These are phyloP conservation scores for Tricholoma sp. DNA, from an alignment of 768 basidiomycete genomes.

Conservation along the genomic window DNA sequence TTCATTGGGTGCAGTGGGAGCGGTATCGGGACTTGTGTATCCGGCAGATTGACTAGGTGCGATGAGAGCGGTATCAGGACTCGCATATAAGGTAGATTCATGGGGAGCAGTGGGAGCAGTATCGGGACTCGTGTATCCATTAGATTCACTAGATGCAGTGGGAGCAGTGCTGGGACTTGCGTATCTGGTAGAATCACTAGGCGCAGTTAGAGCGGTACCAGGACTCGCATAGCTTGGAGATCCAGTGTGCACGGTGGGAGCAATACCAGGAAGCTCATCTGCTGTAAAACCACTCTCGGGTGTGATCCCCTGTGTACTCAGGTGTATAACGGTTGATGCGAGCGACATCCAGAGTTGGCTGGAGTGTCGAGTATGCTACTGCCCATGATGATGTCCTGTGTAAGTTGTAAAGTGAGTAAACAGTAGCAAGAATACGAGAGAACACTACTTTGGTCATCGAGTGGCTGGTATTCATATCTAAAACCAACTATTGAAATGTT, in stretches of 20 bases:
- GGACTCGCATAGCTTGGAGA: background rate
- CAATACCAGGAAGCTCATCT: background rate
- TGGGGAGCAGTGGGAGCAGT: no score
- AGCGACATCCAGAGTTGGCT: background rate
- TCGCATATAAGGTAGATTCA: no score
- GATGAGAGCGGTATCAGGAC: no score
- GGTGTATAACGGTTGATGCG: background rate
- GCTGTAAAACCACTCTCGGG: background rate
- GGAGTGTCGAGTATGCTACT: background rate
- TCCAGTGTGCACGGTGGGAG: background rate
- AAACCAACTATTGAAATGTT: background rate
- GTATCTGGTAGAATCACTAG: no score
- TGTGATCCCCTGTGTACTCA: background rate
- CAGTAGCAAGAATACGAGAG: background rate
- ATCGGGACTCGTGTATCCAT: no score
- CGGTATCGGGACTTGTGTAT: no score
- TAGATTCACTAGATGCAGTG: no score
- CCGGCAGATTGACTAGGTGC: no score
- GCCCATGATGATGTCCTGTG: background rate
- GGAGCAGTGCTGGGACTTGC: no score
- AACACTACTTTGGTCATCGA: background rate
- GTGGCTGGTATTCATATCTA: background rate
- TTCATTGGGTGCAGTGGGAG: no score
- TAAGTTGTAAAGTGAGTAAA: background rate
- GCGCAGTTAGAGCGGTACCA: no score